Evolutionary conservation across 345 rosid species (phyloP).

Genomic region (Eucalyptus cloeziana): DNA sequence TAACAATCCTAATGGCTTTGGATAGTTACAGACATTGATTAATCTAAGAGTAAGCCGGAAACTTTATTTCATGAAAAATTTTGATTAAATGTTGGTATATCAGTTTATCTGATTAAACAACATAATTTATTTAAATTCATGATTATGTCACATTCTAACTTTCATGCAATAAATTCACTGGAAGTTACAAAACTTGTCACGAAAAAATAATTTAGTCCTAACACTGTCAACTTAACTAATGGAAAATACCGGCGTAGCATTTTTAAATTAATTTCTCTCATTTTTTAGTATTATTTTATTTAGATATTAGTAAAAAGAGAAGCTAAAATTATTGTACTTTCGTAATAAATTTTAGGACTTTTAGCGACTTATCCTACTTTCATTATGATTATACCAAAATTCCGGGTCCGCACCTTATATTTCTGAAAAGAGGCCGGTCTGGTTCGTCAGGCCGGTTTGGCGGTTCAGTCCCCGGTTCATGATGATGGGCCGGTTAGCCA

Average conservation of each 20-base stretch:
- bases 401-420: background rate
- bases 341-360: rapidly evolving
- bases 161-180: background rate
- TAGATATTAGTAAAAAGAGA: no score
- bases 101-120: background rate
- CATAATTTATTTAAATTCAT: background rate
- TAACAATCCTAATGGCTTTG: no score
- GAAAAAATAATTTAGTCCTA: rapidly evolving
- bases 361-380: no score
- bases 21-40: background rate
- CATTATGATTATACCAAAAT: background rate
- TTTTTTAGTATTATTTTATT: no score
- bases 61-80: background rate
- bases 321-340: rapidly evolving
- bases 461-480: background rate
- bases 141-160: background rate
- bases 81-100: background rate
- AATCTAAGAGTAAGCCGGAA: background rate
- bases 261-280: no score
- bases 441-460: background rate
- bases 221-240: no score
- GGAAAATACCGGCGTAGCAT: rapidly evolving
- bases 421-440: background rate
- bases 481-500: background rate
- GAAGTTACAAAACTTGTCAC: rapidly evolving